These are phyloP conservation scores for Vitis rotundifolia DNA, from an alignment of 164 flowering plant species.

Conservation along the genomic window DNA sequence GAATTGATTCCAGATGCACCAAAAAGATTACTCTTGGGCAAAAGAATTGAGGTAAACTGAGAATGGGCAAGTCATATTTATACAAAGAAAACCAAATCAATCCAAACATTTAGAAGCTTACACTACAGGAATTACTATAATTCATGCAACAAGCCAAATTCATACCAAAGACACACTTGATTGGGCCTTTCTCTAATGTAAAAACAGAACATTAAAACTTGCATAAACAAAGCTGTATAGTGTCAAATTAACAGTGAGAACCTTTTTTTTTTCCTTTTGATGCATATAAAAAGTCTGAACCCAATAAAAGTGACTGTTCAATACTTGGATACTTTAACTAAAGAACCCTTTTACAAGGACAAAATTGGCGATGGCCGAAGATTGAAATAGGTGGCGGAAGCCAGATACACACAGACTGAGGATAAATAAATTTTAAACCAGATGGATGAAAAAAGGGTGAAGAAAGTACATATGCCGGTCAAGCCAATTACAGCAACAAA, in stretches of 20 bases:
- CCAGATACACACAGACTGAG: constrained; percentile 57
- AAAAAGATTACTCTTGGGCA: no score
- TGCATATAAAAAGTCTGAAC: background rate
- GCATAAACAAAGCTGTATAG: background rate
- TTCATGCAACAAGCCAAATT: no score
- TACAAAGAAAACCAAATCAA: no score
- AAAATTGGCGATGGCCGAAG: constrained; percentile 52
- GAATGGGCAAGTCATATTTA: no score
- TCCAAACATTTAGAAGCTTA: no score
- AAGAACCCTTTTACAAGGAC: constrained; percentile 11
- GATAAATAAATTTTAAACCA: constrained; percentile 76
- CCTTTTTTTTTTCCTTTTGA: no score
- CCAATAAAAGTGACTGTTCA: background rate
- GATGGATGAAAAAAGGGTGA: constrained; percentile 54
- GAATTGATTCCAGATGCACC: no score
- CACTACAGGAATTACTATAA: no score
- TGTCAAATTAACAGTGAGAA: background rate
- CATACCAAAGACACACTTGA: no score
- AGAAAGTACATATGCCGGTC: constrained; percentile 41
- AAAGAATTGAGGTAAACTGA: no score
- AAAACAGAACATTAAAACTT: no score
- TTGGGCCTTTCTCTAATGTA: no score
- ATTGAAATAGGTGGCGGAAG: constrained; percentile 54
- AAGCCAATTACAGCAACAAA: constrained; percentile 37
- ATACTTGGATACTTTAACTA: constrained; percentile 7